These are phyloP conservation scores for Clavispora santaluciae DNA, from an alignment of 805 yeast genomes.

Conservation along the genomic window DNA sequence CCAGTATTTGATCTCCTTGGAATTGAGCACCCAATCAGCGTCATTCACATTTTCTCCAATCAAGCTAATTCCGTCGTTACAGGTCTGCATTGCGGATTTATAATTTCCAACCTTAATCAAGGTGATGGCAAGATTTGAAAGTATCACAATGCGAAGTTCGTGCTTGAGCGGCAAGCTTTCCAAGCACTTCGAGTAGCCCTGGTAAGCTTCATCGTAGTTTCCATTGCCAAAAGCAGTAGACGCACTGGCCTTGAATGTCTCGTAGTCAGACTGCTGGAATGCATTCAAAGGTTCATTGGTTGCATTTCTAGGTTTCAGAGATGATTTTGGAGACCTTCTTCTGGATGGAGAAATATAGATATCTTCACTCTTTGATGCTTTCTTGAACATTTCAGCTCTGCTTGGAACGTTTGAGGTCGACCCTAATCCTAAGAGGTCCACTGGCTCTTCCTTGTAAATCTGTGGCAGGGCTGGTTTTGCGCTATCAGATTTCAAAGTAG, in stretches of 20 bases:
- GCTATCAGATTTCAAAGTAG: neutral
- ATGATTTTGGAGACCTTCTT: slow-evolving; percentile 9
- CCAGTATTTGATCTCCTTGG: slow-evolving; percentile 58
- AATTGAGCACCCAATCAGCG: slow-evolving; percentile 31
- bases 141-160: slow-evolving; percentile 58
- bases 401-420: slow-evolving; percentile 7
- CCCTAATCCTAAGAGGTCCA: slow-evolving; percentile 27
- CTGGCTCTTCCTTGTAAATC: slow-evolving; percentile 8
- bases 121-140: slow-evolving; percentile 69
- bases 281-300: slow-evolving; percentile 27
- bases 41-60: slow-evolving; percentile 27
- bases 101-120: slow-evolving; percentile 67
- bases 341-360: slow-evolving; percentile 22
- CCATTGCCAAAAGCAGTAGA: slow-evolving; percentile 70
- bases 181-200: slow-evolving; percentile 49
- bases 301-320: slow-evolving; percentile 7
- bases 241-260: slow-evolving; percentile 52
- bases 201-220: slow-evolving; percentile 65
- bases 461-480: slow-evolving; percentile 9
- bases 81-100: slow-evolving; percentile 42
- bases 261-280: slow-evolving; percentile 40
- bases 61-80: slow-evolving; percentile 44
- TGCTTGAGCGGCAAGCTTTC: slow-evolving; percentile 57
- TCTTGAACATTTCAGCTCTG: slow-evolving; percentile 25
- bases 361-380: slow-evolving; percentile 13